Percentiles rank a stretch among this genome's conserved stretches.
phyloP scores from a whole-genome alignment of 768 basidiomycete genomes.

The Leccinellum luteum region DNA sequence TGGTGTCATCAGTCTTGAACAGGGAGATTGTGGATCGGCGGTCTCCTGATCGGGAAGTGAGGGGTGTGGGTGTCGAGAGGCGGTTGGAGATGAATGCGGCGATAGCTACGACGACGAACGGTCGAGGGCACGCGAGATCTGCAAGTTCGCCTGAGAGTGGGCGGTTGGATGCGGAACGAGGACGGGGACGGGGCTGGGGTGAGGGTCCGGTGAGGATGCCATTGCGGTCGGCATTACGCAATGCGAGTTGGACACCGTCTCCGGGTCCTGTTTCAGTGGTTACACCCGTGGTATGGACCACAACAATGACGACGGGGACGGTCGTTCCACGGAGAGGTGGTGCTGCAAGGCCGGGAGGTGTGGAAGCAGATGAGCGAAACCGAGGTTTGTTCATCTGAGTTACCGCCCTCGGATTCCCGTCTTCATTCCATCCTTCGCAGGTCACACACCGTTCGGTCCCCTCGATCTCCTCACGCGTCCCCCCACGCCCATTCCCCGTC shows the following conservation, averaged over 20 bases:
- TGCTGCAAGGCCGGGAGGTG: too few relatives aligned
- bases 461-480: slow-evolving; percentile 69
- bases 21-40: neutral
- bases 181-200: neutral
- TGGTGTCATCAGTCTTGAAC: slow-evolving; percentile 7
- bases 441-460: slow-evolving; percentile 86
- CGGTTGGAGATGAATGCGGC: neutral
- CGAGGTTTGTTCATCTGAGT: slow-evolving; percentile 8
- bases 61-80: neutral
- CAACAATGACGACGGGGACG: too few relatives aligned
- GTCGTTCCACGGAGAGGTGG: too few relatives aligned
- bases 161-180: neutral
- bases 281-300: neutral
- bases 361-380: neutral
- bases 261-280: slow-evolving; percentile 13
- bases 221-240: slow-evolving; percentile 40
- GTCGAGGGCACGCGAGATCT: neutral
- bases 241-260: slow-evolving; percentile 49
- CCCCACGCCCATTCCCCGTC: slow-evolving; percentile 90
- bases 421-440: slow-evolving; percentile 23
- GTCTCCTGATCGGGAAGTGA: too few relatives aligned
- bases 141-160: neutral
- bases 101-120: neutral
- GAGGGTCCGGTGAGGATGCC: slow-evolving; percentile 12
- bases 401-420: neutral